A percentile compares a stretch with the other conserved stretches of the same genome.
Conservation (phyloP, 495 filamentous ascomycete species). For the Penicillium coprophilum region DNA sequence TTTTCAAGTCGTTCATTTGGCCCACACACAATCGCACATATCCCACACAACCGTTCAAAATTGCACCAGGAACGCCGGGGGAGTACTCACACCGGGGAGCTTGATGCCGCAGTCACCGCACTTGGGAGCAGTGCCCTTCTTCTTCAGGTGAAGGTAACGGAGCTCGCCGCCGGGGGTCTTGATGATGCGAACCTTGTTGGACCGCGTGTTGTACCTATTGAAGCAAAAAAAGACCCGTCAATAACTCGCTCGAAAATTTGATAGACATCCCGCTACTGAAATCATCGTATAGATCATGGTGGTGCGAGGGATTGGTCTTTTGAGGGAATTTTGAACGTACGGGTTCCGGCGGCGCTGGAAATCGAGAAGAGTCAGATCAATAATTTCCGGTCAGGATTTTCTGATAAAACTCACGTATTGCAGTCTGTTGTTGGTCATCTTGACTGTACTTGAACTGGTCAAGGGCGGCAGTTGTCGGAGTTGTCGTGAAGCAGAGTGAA, state of each 20-base stretch:
- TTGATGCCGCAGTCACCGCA: conserved; percentile 98
- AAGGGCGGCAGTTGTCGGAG: conserved; percentile 56
- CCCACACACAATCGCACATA: conserved; percentile 23
- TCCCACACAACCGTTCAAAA: conserved; percentile 19
- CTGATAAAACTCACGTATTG: conserved; percentile 63
- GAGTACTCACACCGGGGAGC: conserved; percentile 81
- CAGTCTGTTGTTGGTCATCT: conserved; percentile 69
- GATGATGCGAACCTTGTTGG: conserved; percentile 93
- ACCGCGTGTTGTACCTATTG: conserved; percentile 88
- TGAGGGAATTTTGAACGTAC: conserved; percentile 58
- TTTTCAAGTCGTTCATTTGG: conserved; percentile 12
- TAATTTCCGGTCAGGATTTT: conserved; percentile 13
- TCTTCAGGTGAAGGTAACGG: conserved; percentile 97
- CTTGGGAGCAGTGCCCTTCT: conserved; percentile 93
- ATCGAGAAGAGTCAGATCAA: conserved; percentile 26
- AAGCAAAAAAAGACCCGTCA: conserved; percentile 35
- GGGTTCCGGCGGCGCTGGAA: conserved; percentile 80
- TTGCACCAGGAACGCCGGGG: conserved; percentile 22
- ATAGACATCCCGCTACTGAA: conserved; percentile 4
- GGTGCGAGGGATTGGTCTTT: conserved; percentile 17
- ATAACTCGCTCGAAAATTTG: conserved; percentile 26
- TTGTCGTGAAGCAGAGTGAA: conserved; percentile 47
- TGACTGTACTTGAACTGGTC: conserved; percentile 53
- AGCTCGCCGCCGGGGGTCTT: conserved; percentile 95
- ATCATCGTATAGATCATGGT: conserved; percentile 23